Evolutionary conservation across 345 rosid species (phyloP), one percentile per base, ranked within the genome.

Genomic region (Citrus maxima): DNA sequence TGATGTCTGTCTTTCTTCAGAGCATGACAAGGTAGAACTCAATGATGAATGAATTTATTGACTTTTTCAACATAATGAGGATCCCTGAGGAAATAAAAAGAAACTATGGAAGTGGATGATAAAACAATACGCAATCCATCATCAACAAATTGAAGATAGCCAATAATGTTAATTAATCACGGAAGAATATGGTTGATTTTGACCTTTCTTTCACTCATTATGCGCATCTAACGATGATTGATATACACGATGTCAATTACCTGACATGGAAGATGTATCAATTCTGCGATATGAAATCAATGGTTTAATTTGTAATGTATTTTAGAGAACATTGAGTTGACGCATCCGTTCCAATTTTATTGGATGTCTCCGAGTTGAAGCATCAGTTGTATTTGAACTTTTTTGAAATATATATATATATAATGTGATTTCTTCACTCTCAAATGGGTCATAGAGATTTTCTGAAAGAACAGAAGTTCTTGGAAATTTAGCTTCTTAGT

Each of bases 401-500:
- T 35, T 35, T 35, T 35, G 37, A 35, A 6, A 37, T 38, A 38
- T 38, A 38, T 9, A 38, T 38, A 30, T 30, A 30, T 30, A 40
- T 8, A 38, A 34, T 58, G 6, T 1, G 32, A 35, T 35, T 73
- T n/a, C 58, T 54, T 16, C 12, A 18, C 51, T n/a, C 40, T 13
- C 42, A n/a, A 56, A 28, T 32, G 22, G 59, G 25, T 58, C 35
- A 66, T 34, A 37, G 70, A 21, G 21, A 68, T 67, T 16, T 67
- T 19, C 51, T 19, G 34, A 68, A 68, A n/a, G 19, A 68, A 12
- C 28, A 40, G 32, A 38, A 68, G 13, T 24, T 68, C 19, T 10
- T 38, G 55, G 22, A 68, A 74, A 60, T 74, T 54, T 46, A 64
- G 65, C 46, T 63, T 16, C 70, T 42, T 75, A 49, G 21, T 75